Conservation (phyloP, 257 asterid species). For the Agastache rugosa region DNA sequence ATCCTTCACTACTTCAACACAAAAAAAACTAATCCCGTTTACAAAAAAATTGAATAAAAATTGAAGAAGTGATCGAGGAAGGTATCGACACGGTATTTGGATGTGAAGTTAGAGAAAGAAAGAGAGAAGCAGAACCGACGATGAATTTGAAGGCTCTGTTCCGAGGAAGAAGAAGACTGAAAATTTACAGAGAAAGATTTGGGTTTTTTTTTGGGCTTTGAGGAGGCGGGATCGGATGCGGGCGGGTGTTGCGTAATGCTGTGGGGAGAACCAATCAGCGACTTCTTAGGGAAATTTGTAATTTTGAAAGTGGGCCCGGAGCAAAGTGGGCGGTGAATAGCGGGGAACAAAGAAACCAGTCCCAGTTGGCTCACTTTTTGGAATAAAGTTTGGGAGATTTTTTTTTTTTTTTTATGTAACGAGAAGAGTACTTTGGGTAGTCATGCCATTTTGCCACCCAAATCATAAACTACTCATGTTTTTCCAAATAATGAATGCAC, state of each 20-base stretch:
- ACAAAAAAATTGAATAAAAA: neutral
- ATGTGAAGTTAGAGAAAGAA: neutral
- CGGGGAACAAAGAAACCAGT: constrained; percentile 22
- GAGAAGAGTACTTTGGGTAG: neutral
- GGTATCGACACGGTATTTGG: neutral
- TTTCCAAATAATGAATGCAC: neutral
- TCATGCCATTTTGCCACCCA: neutral
- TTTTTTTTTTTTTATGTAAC: neutral
- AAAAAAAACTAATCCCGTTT: neutral
- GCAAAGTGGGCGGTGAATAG: constrained; percentile 22
- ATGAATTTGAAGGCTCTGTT: constrained; percentile 36
- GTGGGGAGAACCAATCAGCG: constrained; percentile 2
- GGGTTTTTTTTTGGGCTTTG: constrained; percentile 19
- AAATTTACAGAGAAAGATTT: constrained; percentile 23
- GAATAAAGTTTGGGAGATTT: constrained; percentile 7
- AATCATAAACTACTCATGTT: neutral
- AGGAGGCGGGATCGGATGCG: constrained; percentile 30
- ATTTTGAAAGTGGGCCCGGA: constrained; percentile 16
- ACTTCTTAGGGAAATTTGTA: neutral
- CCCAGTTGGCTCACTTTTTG: constrained; percentile 27
- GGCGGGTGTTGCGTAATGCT: neutral
- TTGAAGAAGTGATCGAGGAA: neutral
- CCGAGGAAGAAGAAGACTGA: constrained; percentile 24
- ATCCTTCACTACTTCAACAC: constrained; percentile 35
- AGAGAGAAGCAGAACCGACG: constrained; percentile 34